phyloP scores from a whole-genome alignment of 495 filamentous ascomycete genomes.

The Aspergillus campestris region DNA sequence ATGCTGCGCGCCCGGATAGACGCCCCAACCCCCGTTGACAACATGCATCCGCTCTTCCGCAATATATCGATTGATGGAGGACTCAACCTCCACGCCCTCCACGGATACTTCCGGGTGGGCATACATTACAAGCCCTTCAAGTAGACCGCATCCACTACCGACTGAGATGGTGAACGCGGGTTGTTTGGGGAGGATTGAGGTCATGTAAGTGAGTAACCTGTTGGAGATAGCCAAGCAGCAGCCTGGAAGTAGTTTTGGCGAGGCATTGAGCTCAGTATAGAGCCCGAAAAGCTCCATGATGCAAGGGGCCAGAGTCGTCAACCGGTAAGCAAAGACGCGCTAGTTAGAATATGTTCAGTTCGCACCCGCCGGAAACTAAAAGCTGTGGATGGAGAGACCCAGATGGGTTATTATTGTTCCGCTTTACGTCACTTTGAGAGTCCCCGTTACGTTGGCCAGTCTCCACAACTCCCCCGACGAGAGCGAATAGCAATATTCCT shows the following conservation, averaged over 20 bases:
- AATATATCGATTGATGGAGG: conserved; percentile 39
- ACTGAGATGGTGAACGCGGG: conserved; percentile 41
- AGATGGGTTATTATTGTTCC: too few relatives aligned
- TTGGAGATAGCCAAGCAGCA: conserved; percentile 44
- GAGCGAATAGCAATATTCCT: too few relatives aligned
- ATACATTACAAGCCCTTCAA: conserved; percentile 39
- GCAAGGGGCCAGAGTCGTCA: too few relatives aligned
- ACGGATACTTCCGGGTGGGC: conserved; percentile 18
- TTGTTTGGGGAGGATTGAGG: conserved; percentile 27
- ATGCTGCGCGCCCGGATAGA: conserved; percentile 21
- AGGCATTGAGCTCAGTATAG: too few relatives aligned
- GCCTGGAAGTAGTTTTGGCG: conserved; percentile 19
- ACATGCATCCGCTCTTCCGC: conserved; percentile 28
- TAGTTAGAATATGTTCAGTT: too few relatives aligned
- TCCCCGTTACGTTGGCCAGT: too few relatives aligned
- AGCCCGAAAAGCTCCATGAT: too few relatives aligned
- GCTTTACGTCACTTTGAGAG: too few relatives aligned
- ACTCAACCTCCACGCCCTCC: conserved; percentile 39
- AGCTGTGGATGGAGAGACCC: too few relatives aligned
- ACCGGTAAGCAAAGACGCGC: too few relatives aligned
- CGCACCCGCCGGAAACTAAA: too few relatives aligned
- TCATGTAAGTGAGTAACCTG: conserved; percentile 27
- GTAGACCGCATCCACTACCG: conserved; percentile 45
- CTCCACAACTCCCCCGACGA: too few relatives aligned
- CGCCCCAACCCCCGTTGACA: conserved; percentile 37